phyloP scores from a whole-genome alignment of 2,329 filamentous ascomycete species.

The Fusarium lyarnte region DNA sequence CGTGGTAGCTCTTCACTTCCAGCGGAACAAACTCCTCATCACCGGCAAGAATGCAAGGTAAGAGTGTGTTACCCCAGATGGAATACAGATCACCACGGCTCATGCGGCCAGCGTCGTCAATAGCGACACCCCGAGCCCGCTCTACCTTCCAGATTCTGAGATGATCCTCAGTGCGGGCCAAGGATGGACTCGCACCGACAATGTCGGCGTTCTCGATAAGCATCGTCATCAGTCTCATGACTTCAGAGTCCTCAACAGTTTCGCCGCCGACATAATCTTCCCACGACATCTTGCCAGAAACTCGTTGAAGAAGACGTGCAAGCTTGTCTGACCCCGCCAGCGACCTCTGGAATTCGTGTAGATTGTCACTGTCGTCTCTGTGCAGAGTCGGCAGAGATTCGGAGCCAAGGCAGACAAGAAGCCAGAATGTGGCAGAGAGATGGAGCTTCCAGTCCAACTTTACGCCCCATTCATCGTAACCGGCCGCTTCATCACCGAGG shows the following conservation, averaged over 20 bases:
- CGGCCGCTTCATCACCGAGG: background rate
- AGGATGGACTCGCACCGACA: background rate
- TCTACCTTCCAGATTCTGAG: background rate
- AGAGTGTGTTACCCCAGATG: background rate
- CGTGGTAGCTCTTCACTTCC: background rate
- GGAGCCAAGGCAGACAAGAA: background rate
- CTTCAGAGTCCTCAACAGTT: background rate
- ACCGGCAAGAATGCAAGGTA: background rate
- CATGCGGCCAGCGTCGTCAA: background rate
- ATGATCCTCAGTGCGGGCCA: background rate
- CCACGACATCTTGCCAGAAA: background rate
- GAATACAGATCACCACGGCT: background rate
- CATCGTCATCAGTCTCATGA: background rate
- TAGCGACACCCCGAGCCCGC: background rate
- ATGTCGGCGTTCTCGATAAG: background rate
- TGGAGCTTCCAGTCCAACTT: background rate
- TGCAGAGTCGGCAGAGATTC: background rate
- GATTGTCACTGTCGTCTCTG: accelerated
- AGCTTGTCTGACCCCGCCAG: background rate
- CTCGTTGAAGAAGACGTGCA: background rate
- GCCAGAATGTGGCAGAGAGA: background rate
- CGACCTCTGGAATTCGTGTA: background rate
- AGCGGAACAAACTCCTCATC: background rate
- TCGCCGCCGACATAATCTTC: background rate
- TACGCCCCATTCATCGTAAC: background rate